These are phyloP conservation scores for Linum lewisii DNA, from an alignment of 345 rosid genomes.

Conservation along the genomic window DNA sequence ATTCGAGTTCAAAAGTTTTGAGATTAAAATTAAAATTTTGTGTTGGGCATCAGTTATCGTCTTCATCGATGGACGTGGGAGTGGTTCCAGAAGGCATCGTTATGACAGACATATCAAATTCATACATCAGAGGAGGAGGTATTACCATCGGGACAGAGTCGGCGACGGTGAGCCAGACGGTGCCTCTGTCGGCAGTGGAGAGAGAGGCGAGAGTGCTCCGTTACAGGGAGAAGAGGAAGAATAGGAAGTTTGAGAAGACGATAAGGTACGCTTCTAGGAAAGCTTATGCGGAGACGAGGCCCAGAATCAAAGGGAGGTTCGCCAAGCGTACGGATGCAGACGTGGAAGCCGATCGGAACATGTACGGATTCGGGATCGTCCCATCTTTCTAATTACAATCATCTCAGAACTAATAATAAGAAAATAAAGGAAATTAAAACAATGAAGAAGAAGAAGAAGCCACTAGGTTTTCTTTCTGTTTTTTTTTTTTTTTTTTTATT, in stretches of 20 bases:
- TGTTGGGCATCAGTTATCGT: constrained; percentile 34
- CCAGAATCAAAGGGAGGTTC: constrained; percentile 84
- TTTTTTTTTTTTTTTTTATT: too few species aligned
- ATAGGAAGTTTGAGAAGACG: constrained; percentile 80
- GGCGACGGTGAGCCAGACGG: neutral
- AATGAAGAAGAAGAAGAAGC: too few species aligned
- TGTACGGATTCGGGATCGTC: neutral
- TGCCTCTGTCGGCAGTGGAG: constrained; percentile 32
- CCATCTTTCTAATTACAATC: neutral
- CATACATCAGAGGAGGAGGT: constrained; percentile 43
- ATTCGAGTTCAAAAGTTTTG: neutral
- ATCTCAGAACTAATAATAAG: too few species aligned
- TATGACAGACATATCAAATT: constrained; percentile 46
- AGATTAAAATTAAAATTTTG: neutral
- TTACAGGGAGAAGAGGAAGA: constrained; percentile 94
- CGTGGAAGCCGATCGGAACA: constrained; percentile 42
- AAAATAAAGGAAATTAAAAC: too few species aligned
- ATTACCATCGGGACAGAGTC: constrained; percentile 12
- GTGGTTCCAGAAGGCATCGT: constrained; percentile 61
- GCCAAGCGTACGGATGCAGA: constrained; percentile 66
- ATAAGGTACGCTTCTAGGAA: constrained; percentile 96
- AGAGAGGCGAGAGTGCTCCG: constrained; percentile 88
- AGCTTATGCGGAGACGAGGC: constrained; percentile 93
- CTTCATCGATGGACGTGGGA: constrained; percentile 60
- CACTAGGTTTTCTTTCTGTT: too few species aligned